phyloP scores from a whole-genome alignment of 2,329 filamentous ascomycete genomes.

The Colletotrichum sp. region DNA sequence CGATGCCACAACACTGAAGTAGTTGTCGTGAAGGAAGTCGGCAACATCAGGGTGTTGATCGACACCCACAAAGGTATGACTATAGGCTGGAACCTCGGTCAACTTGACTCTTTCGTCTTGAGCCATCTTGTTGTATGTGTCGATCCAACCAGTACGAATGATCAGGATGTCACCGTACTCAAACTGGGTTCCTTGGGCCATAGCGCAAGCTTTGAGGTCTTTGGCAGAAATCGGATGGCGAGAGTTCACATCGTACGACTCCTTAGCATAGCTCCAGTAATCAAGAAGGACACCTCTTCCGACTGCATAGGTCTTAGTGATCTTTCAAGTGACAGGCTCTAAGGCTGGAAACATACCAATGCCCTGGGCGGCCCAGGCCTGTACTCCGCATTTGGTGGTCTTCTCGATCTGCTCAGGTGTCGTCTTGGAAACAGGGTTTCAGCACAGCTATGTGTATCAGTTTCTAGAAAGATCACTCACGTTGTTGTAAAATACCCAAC shows the following conservation, averaged over 20 bases:
- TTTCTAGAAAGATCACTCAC: not conserved
- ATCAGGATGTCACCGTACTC: not conserved
- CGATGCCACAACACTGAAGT: not conserved
- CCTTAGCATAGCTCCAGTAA: not conserved
- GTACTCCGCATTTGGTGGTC: not conserved
- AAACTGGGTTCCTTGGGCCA: not conserved
- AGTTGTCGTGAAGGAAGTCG: not conserved
- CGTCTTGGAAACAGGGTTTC: not conserved
- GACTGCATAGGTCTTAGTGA: not conserved
- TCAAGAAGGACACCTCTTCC: not conserved
- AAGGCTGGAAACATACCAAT: not conserved
- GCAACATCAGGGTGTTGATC: not conserved
- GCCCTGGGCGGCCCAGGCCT: not conserved
- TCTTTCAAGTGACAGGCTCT: not conserved
- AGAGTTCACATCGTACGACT: not conserved
- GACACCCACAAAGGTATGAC: not conserved
- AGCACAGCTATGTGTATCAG: not conserved
- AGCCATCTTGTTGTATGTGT: not conserved
- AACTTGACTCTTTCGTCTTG: not conserved
- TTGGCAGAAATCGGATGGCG: not conserved
- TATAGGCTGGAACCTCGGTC: not conserved
- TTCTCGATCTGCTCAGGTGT: not conserved
- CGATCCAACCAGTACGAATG: not conserved
- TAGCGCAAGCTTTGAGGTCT: not conserved
- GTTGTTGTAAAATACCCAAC: not conserved